Evolutionary conservation across 805 yeast species (phyloP), one percentile per base, ranked within the genome.

Genomic region (Candida multigemmis): DNA sequence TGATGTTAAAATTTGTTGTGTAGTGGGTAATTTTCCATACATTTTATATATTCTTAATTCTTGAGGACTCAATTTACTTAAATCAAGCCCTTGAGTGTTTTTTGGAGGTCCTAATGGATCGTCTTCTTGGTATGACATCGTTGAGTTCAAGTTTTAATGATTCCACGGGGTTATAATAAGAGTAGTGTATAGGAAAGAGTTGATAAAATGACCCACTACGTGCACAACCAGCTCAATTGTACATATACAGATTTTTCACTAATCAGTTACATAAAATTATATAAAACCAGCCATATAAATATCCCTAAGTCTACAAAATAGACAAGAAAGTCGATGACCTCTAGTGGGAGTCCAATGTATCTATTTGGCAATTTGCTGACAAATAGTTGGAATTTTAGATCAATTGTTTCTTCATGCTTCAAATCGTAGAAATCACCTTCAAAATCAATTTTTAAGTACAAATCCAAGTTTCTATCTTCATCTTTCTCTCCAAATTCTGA

Each of bases 11-110:
- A 86, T 61, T 36, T 85, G 94, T 31, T 78, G 77, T 31, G 74
- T 77, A 15, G 86, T 71, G 14, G 96, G 96, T 26, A 86, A 59
- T 47, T 77, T 81, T 16, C 96, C 96, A 51, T 87, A 86, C 60
- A 86, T 56, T 43, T 71, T 76, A 54, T 76, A 79, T 13, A 87
- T 60, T 34, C 76, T 76, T 47, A 78, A 63, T 50, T 87, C 96
- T 45, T 86, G 91, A 9, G 91, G 83, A 3, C 79, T 60, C 31
- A 80, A 53, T 31, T 73, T 70, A 12, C 73, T 59, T 28, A 71
- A 45, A 43, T 78, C 85, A 17, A 70, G 41, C 30, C 57, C 53
- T 34, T 62, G 65, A 24, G 56, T 52, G 34, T 60, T 62, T 24
- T 39, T 54, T 19, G 68, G 71, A 26, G 65, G 65, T 16, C 67